Conservation (phyloP, 352 stramenopile genomes). For the Globisporangium recalcitrans region DNA sequence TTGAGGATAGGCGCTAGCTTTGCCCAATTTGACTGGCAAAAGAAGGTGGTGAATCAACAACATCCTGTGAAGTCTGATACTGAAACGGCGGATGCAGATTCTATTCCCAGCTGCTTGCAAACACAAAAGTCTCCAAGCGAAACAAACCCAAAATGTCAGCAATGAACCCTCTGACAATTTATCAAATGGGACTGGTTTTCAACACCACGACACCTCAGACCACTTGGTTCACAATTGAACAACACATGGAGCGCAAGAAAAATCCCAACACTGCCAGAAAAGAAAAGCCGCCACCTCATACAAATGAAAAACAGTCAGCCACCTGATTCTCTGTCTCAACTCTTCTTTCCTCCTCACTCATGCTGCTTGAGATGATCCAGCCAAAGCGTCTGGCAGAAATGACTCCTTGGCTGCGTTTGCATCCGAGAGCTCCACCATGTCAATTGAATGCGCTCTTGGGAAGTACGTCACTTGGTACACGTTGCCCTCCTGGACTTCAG, state of each 20-base stretch:
- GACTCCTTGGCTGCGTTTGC: slow-evolving; percentile 9
- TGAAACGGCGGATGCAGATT: neutral
- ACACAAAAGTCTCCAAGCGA: too few species aligned
- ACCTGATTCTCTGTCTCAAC: neutral
- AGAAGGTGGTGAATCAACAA: neutral
- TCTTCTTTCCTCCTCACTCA: neutral
- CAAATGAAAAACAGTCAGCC: neutral
- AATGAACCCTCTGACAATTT: neutral
- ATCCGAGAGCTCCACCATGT: slow-evolving; percentile 24
- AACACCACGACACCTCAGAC: neutral
- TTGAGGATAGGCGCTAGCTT: neutral
- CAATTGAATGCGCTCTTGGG: slow-evolving; percentile 41
- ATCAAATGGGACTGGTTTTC: neutral
- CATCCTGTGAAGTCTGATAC: neutral
- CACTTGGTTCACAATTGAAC: slow-evolving; percentile 7
- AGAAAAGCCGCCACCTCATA: neutral
- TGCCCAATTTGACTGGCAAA: neutral
- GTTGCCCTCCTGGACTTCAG: slow-evolving; percentile 27
- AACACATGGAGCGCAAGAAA: slow-evolving; percentile 11
- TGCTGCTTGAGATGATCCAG: neutral
- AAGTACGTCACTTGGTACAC: slow-evolving; percentile 49
- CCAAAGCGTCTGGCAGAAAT: slow-evolving; percentile 25
- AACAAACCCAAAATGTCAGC: too few species aligned
- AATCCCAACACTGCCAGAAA: neutral
- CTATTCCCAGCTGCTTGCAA: too few species aligned